Base-by-base conservation (phyloP, 2,329 filamentous ascomycete genomes). In the Sphaerulina musiva region DNA sequence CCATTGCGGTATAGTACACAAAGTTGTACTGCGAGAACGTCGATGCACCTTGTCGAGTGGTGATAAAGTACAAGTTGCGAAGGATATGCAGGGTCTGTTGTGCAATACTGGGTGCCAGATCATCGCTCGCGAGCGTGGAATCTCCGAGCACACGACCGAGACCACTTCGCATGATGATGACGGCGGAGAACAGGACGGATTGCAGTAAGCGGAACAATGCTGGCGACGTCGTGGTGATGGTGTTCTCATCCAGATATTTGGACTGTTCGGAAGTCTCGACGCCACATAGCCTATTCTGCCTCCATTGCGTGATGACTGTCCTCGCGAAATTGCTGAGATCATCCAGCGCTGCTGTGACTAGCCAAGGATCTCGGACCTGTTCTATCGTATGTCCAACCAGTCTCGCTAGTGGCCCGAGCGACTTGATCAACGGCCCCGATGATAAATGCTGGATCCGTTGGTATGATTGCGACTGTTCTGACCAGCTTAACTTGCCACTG, bases 11-110 rank as follows among this genome's bases (percentile, higher is more conserved):
- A 20, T 95, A 78, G 64, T 90, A 89, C 26, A 89, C 85, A 66
- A 95, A 95, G 1, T 80, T 83, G 70, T 95, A 92, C 54, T 89
- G 86, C 51, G 91, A 88, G 64, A 95, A 95, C 1, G 82, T 79
- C 57, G 80, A 81, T 53, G 85, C 83, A 17, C 86, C 85, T 52
- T 87, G 79, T 39, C 87, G 80, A 11, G 83, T 84, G 0, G 88
- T 89, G 58, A 95, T 82, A 68, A 95, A 95, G 70, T 84, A 89
- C 17, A 95, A 73, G 64, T 88, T 86, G 29, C 89, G 83, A 9
- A 95, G 79, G 10, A 82, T 82, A 57, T 86, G 83, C 12, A 95
- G 77, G 1, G 84, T 81, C 67, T 87, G 87, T 44, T 82, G 75
- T 5, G 88, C 87, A 12, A 93, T 73, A 11, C 76, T 73, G 0